A percentile compares a stretch with the other conserved stretches of the same genome.
Evolutionary conservation across 495 filamentous ascomycete genomes (phyloP).

Genomic region (Podospora didyma): DNA sequence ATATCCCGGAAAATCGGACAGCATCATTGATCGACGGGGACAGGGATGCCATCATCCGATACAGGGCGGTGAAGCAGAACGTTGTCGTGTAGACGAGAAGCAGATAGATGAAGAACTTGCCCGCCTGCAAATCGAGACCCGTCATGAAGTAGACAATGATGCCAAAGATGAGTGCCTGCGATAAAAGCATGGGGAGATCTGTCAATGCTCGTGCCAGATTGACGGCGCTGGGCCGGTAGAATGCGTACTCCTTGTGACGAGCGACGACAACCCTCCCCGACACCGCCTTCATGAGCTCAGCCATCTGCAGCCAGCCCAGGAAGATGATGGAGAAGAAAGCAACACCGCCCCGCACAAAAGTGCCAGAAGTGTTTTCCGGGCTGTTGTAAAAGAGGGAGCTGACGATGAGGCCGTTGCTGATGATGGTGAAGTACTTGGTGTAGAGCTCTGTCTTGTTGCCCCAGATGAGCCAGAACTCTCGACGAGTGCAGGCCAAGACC

Average conservation of each 20-base stretch:
- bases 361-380: slow-evolving; percentile 51
- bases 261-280: slow-evolving; percentile 66
- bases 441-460: slow-evolving; percentile 57
- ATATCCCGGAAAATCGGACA: slow-evolving; percentile 41
- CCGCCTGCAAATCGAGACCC: slow-evolving; percentile 61
- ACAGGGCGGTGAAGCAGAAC: slow-evolving; percentile 58
- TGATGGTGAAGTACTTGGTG: slow-evolving; percentile 51
- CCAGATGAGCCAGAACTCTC: slow-evolving; percentile 57
- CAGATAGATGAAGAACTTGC: slow-evolving; percentile 79
- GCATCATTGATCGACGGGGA: slow-evolving; percentile 62
- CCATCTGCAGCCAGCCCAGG: slow-evolving; percentile 73
- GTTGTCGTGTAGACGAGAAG: slow-evolving; percentile 59
- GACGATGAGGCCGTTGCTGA: slow-evolving; percentile 72
- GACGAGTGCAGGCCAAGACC: slow-evolving; percentile 49
- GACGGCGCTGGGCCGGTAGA: slow-evolving; percentile 78
- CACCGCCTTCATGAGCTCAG: slow-evolving; percentile 72
- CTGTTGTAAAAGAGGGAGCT: slow-evolving; percentile 74
- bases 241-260: slow-evolving; percentile 81
- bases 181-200: slow-evolving; percentile 67
- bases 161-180: slow-evolving; percentile 69
- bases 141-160: slow-evolving; percentile 77
- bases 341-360: slow-evolving; percentile 52
- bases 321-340: slow-evolving; percentile 75
- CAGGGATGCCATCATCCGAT: slow-evolving; percentile 66
- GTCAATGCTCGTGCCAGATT: slow-evolving; percentile 72